Percentiles rank a stretch among this genome's conserved stretches.
Evolutionary conservation across 2,329 filamentous ascomycete species (phyloP).

Genomic region (Fusarium guadeloupense): DNA sequence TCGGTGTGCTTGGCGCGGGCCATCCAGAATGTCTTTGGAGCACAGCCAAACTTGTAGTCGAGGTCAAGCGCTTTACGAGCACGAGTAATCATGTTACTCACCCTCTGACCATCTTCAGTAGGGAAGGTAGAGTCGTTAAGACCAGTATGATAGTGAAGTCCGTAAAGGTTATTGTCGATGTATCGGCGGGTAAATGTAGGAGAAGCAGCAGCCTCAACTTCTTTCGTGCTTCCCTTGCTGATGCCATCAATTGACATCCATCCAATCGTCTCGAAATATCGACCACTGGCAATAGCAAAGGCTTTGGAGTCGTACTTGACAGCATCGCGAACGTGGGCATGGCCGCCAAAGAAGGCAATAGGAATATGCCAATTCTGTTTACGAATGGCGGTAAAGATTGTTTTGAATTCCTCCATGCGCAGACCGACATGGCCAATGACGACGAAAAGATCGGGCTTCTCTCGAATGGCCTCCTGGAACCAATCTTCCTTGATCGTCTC

Average conservation of each 20-base stretch:
- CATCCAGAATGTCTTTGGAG: slow-evolving; percentile 83
- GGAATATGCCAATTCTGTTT: slow-evolving; percentile 80
- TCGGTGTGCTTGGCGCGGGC: slow-evolving; percentile 78
- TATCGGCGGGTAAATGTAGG: slow-evolving; percentile 80
- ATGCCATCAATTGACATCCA: slow-evolving; percentile 86
- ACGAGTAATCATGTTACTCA: slow-evolving; percentile 73
- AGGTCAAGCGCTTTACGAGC: slow-evolving; percentile 77
- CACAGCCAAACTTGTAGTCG: slow-evolving; percentile 82
- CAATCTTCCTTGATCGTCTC: slow-evolving; percentile 84
- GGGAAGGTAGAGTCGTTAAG: slow-evolving; percentile 77
- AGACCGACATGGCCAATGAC: slow-evolving; percentile 87
- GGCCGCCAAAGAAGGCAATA: slow-evolving; percentile 91
- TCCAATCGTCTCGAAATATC: slow-evolving; percentile 94
- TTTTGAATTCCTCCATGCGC: slow-evolving; percentile 79
- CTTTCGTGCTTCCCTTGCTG: slow-evolving; percentile 43
- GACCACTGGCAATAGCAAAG: slow-evolving; percentile 83
- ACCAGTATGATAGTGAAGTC: slow-evolving; percentile 81
- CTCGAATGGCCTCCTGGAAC: slow-evolving; percentile 87
- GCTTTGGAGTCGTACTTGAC: slow-evolving; percentile 80
- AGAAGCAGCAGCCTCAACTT: slow-evolving; percentile 46
- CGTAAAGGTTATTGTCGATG: slow-evolving; percentile 92
- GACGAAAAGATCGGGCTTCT: slow-evolving; percentile 87
- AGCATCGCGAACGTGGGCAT: slow-evolving; percentile 88
- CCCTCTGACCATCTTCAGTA: slow-evolving; percentile 77
- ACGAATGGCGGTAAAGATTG: slow-evolving; percentile 82